A percentile compares a stretch with the other conserved stretches of the same genome.
phyloP scores from a whole-genome alignment of 371 early-diverging fungal genomes.

The Mucor piriformis region DNA sequence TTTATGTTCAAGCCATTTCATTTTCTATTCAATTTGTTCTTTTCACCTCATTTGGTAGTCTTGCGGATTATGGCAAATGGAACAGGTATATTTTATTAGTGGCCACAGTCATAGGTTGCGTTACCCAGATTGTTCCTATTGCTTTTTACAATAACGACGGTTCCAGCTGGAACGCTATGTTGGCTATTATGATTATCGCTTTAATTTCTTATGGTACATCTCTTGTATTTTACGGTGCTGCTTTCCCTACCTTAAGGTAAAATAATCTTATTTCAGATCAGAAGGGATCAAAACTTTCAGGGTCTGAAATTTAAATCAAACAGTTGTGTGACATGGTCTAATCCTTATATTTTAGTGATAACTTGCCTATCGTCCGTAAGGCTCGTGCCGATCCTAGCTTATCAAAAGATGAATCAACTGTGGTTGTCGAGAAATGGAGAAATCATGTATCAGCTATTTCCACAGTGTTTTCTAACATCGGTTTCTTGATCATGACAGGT shows the following conservation, averaged over 20 bases:
- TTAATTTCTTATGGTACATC: conserved; percentile 51
- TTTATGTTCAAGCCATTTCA: conserved; percentile 52
- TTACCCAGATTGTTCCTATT: conserved; percentile 47
- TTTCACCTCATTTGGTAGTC: conserved; percentile 50
- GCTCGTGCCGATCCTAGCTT: conserved; percentile 40
- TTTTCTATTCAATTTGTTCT: conserved; percentile 50
- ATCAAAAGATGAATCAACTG: conserved; percentile 24
- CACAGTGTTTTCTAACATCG: conserved; percentile 50
- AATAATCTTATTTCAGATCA: background rate
- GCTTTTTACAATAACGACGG: conserved; percentile 45
- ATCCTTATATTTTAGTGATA: conserved; percentile 33
- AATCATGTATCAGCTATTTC: conserved; percentile 58
- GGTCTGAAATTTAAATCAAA: too few relatives aligned
- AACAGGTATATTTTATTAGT: conserved; percentile 43
- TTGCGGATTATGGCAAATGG: conserved; percentile 55
- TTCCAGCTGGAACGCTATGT: conserved; percentile 49
- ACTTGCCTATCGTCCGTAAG: conserved; percentile 47
- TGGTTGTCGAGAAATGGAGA: conserved; percentile 43
- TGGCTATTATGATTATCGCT: conserved; percentile 44
- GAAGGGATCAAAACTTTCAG: too few relatives aligned
- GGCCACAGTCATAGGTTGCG: conserved; percentile 47
- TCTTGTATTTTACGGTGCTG: conserved; percentile 54
- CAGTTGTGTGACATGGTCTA: too few relatives aligned
- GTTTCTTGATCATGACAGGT: conserved; percentile 47
- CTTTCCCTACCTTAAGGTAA: conserved; percentile 51